Evolutionary conservation across 768 basidiomycete genomes (phyloP), one percentile per base, ranked within the genome.

Genomic region (Lactarius sanguifluus): DNA sequence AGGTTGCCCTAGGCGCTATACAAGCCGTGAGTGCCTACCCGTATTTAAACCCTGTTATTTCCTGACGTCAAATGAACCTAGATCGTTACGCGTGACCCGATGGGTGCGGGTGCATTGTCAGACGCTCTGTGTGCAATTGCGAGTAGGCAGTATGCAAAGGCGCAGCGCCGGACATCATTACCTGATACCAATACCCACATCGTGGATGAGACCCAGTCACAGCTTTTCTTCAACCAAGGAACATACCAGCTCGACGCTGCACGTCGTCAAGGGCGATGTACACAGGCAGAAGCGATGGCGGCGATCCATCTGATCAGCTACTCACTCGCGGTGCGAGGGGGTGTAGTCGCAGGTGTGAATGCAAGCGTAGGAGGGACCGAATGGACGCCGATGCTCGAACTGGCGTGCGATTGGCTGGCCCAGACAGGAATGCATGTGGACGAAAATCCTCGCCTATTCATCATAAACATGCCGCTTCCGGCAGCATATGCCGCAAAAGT

Each of bases 261-360:
- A 41, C 68, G 65, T 18, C 59, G 70, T 25, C 69, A 69, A 23
- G 62, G 62, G 10, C 68, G 66, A 28, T 66, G 65, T 60, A 79
- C 79, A 50, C 90, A 90, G 65, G 80, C 80, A 57, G 90, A 93
- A 71, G 92, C 90, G 12, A 81, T 89, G 69, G 91, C 92, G 5
- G 90, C 92, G 5, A 73, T 92, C 52, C 90, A 91, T 75, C 83
- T 94, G 68, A 81, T 92, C 66, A 85, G 82, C 71, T 91, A 87
- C 75, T 89, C 88, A 54, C 80, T 90, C 66, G 65, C 68, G 13
- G 56, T 10, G 47, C 60, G 61, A 6, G 70, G 70, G 40, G 70
- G 70, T n/a, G 43, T 50, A 16, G 78, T 92, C 73, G 86, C 85
- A 2, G 88, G 66, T 20, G 58, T 32, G 28, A 67, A 67, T 25